phyloP scores from a whole-genome alignment of 257 asterid species.

The Verbena officinalis region DNA sequence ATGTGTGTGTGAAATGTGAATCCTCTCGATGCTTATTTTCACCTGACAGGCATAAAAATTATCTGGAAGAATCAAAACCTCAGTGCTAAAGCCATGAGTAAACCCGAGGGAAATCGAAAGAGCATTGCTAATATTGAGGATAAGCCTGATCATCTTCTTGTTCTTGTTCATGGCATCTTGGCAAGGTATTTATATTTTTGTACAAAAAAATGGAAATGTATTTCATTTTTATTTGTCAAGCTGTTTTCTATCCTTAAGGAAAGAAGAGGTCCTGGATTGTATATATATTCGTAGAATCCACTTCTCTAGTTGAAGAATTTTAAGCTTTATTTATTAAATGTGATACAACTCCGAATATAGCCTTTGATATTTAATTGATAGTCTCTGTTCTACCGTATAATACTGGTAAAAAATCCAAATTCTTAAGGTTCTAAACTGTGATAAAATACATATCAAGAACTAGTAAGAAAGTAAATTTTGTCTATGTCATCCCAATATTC shows the following conservation, averaged over 20 bases:
- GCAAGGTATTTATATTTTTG: constrained; percentile 56
- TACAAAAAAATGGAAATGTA: background rate
- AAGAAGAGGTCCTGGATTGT: background rate
- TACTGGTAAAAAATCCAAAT: background rate
- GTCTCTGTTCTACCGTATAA: background rate
- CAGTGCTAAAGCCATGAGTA: constrained; percentile 71
- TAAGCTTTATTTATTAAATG: background rate
- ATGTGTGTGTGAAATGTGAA: background rate
- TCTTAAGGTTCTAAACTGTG: too few relatives aligned
- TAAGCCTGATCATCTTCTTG: constrained; percentile 91
- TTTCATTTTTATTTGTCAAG: background rate
- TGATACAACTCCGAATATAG: background rate
- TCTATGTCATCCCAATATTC: constrained; percentile 10
- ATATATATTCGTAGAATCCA: background rate
- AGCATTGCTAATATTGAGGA: constrained; percentile 42
- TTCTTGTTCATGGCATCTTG: constrained; percentile 95
- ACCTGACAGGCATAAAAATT: constrained; percentile 55
- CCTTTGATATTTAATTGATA: background rate
- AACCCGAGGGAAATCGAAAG: constrained; percentile 56
- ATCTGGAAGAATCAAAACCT: constrained; percentile 48
- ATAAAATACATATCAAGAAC: too few relatives aligned
- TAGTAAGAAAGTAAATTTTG: background rate
- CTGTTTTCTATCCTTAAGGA: background rate
- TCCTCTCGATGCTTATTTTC: background rate
- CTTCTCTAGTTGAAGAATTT: background rate